Evolutionary conservation across 257 asterid species (phyloP).

Genomic region (Solanum habrochaites): DNA sequence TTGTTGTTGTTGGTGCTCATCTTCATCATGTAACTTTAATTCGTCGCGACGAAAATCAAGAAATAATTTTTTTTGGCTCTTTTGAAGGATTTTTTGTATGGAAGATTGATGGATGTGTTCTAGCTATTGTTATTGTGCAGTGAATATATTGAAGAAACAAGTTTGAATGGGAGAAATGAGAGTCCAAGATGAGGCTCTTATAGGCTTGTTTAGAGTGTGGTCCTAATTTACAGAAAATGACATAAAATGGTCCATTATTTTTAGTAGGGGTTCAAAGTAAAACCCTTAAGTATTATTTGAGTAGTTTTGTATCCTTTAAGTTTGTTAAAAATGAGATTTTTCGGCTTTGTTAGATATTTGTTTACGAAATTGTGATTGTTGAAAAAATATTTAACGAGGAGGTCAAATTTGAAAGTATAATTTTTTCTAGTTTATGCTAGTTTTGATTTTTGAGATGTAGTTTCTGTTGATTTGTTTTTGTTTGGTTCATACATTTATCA

Average conservation of each 20-base stretch:
- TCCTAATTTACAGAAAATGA: neutral
- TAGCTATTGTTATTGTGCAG: neutral
- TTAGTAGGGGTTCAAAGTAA: neutral
- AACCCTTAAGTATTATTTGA: neutral
- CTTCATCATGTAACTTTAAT: conserved; percentile 30
- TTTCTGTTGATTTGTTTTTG: neutral
- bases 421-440: neutral
- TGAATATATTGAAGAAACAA: neutral
- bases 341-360: neutral
- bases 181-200: conserved; percentile 13
- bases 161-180: neutral
- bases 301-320: neutral
- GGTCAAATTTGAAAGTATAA: neutral
- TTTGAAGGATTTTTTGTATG: neutral
- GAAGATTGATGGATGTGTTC: neutral
- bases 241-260: neutral
- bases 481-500: neutral
- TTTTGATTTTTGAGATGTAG: neutral
- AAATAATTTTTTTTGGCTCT: neutral
- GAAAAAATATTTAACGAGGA: neutral
- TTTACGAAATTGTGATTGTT: neutral
- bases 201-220: conserved; percentile 20
- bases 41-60: neutral
- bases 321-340: neutral
- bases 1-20: conserved; percentile 12